Evolutionary conservation across 139 green algal species (phyloP), one percentile per base, ranked within the genome.

Genomic region (Coccomyxa sp.): DNA sequence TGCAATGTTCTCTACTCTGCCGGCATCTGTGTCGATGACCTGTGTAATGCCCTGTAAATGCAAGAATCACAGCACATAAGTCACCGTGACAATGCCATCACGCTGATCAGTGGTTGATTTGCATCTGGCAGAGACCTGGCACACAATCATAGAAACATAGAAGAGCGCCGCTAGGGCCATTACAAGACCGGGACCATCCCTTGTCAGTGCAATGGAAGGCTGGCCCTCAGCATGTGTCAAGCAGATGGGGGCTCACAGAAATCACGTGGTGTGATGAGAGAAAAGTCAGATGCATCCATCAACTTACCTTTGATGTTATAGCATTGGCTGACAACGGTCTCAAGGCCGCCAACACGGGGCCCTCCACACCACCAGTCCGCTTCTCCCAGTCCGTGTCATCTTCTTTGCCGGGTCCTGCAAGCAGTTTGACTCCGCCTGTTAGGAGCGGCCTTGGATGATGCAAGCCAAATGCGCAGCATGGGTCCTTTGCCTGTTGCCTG

Each of bases 1-100:
- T 59, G 85, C 85, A 12, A 88, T 59, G 85, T 88, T 88, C 28
- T 88, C 58, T 0, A 86, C 81, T 28, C 21, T 77, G 38, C 77
- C 63, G 16, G 27, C 79, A 30, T 79, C 45, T 13, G 83, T 21
- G 38, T 81, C 80, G 30, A 88, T 86, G 66, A 83, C 67, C 79
- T 88, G 82, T 14, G 75, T 85, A 58, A 81, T 77, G 82, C 75
- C 82, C 75, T 83, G 80, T 66, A 79, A 25, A 66, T 30, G 38
- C 38, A 51, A 51, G 3, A 51, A 51, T 51, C 38, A 7, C 38
- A 51, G 38, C 38, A 7, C 38, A 3, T 51, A 51, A 51, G 38
- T 51, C 3, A 51, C 38, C 38, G 7, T 51, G 38, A 51, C 38
- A 3, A 51, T 51, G 38, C 38, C 7, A 51, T 51, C 7, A 7